Base-by-base conservation (phyloP, 306 rosid species). In the Trifolium repens region DNA sequence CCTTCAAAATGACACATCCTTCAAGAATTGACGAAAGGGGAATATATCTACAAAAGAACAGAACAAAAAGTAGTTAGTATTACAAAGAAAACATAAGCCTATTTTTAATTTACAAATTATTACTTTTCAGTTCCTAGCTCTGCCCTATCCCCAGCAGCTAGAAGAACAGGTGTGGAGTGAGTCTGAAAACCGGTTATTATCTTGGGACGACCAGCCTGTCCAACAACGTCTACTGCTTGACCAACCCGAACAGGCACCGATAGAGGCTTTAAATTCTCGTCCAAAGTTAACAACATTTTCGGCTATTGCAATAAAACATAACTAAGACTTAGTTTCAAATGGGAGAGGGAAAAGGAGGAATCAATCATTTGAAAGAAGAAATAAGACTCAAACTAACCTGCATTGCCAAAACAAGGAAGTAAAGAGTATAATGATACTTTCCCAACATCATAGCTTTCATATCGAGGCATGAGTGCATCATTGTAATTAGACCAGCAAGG, bases 131-230 rank as follows among this genome's bases (percentile, higher is more conserved):
- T 91, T 10, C 96, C 98, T 76, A 94, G 79, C 71, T 94, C 97
- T 32, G 98, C 98, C 71, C 96, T 85, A 59, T 94, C 97, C 65
- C 98, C 98, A 24, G 91, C 96, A 72, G 97, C 96, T 47, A 94
- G 89, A 72, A 94, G 97, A 78, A 92, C 96, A 0, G 97, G 99
- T 2, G 99, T 92, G 7, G 97, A 89, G 73, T 90, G 97, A 58
- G 96, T 94, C 84, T 88, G 96, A 78, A 90, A 94, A 39, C 97
- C 96, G 0, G 97, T 94, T 46, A 94, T 91, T 26, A 96, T 90
- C 82, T 92, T 94, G 0, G 97, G 97, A 47, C 97, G 97, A 83
- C 99, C 97, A 1, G 99, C 97, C 79, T 92, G 96, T 35, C 97
- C 99, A 32, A 94, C 97, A 26, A 90, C 98, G 67, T 89, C 99